Evolutionary conservation across 2,329 filamentous ascomycete species (phyloP).

Genomic region (Nakataea oryzae): DNA sequence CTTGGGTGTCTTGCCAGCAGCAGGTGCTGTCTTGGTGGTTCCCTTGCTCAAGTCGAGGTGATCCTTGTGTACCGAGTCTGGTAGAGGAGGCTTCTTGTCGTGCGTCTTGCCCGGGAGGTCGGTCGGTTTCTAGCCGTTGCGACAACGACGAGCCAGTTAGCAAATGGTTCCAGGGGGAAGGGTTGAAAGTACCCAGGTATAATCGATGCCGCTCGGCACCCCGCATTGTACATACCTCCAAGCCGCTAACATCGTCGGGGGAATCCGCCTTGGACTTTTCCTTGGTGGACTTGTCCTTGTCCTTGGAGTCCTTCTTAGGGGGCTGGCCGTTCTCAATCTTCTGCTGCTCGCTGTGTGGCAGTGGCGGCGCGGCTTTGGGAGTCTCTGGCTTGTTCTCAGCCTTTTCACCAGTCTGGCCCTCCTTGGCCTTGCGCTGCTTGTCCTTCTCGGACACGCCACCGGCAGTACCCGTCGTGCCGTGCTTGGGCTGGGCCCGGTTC

Average conservation of each 20-base stretch:
- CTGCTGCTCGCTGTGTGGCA: conserved; percentile 72
- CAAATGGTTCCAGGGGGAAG: not conserved
- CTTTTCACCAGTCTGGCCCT: conserved; percentile 54
- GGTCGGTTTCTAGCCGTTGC: conserved; percentile 54
- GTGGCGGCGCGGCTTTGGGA: conserved; percentile 74
- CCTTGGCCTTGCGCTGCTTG: conserved; percentile 60
- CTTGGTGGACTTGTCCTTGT: conserved; percentile 28
- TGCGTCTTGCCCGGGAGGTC: conserved; percentile 72
- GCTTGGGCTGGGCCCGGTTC: conserved; percentile 61
- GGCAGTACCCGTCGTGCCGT: conserved; percentile 80
- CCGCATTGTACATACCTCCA: conserved; percentile 42
- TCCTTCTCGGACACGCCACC: conserved; percentile 83
- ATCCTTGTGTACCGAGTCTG: conserved; percentile 54
- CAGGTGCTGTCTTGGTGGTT: conserved; percentile 9
- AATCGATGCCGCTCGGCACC: not conserved
- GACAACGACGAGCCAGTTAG: conserved; percentile 5
- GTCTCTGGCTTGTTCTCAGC: conserved; percentile 66
- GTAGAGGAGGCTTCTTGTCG: conserved; percentile 61
- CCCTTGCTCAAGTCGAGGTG: conserved; percentile 43
- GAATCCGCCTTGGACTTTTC: conserved; percentile 22
- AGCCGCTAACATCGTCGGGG: conserved; percentile 30
- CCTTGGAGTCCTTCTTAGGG: conserved; percentile 25
- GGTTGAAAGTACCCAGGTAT: not conserved
- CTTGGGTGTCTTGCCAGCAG: conserved; percentile 15
- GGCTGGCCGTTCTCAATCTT: conserved; percentile 39